A percentile compares a stretch with the other conserved stretches of the same genome.
phyloP scores from a whole-genome alignment of 2,329 filamentous ascomycete genomes.

The Neofusicoccum sp. region DNA sequence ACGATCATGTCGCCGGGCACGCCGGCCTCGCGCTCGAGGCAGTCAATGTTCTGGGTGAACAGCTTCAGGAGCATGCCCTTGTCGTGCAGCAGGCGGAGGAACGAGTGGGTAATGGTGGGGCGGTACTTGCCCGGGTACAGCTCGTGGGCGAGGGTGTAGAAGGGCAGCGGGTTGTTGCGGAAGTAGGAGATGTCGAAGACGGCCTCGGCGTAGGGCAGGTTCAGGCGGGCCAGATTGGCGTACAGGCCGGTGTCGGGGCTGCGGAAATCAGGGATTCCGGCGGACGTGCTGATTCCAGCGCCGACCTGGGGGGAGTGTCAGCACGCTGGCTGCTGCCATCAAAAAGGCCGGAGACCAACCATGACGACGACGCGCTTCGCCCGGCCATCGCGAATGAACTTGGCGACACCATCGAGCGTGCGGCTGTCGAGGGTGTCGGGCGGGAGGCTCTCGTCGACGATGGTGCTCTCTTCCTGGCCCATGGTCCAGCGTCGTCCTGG shows the following conservation, averaged over 20 bases:
- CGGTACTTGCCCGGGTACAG: constrained; percentile 87
- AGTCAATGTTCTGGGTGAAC: constrained; percentile 98
- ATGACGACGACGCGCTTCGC: constrained; percentile 79
- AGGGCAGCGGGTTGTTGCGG: constrained; percentile 78
- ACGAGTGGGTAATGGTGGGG: constrained; percentile 88
- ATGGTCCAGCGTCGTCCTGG: constrained; percentile 57
- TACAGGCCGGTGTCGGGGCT: constrained; percentile 93
- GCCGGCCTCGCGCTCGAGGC: constrained; percentile 84
- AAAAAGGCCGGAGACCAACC: constrained; percentile 43
- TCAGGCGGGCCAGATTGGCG: constrained; percentile 81
- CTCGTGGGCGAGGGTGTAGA: constrained; percentile 90
- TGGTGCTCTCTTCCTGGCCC: constrained; percentile 80
- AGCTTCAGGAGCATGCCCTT: constrained; percentile 81
- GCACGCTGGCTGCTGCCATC: background rate
- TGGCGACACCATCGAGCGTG: constrained; percentile 73
- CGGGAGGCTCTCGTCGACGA: constrained; percentile 67
- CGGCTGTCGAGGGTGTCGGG: constrained; percentile 69
- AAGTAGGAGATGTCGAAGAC: constrained; percentile 96
- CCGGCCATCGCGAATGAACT: constrained; percentile 72
- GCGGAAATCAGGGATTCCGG: constrained; percentile 85
- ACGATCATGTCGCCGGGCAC: constrained; percentile 80
- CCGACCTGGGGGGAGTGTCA: constrained; percentile 59
- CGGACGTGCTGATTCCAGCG: constrained; percentile 80
- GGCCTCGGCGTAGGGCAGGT: constrained; percentile 86
- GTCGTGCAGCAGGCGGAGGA: constrained; percentile 77